These are phyloP conservation scores for Cyberlindnera meyerae DNA, from an alignment of 805 yeast genomes.

Conservation along the genomic window DNA sequence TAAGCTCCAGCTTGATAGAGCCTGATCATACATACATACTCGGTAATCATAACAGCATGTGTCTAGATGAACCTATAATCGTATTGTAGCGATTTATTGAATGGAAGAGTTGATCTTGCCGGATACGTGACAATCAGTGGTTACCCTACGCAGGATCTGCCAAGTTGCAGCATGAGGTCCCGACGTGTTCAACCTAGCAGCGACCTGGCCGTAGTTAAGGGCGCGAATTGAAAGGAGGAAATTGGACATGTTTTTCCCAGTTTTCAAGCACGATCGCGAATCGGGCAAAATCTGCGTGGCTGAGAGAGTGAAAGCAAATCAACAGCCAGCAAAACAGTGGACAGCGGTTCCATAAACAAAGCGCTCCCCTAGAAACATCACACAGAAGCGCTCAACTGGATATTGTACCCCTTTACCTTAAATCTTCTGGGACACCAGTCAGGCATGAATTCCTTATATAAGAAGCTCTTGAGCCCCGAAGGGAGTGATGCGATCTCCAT, in stretches of 20 bases:
- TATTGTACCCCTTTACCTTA: too few relatives aligned
- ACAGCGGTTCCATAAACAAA: too few relatives aligned
- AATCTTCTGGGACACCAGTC: too few relatives aligned
- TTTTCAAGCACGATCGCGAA: not conserved
- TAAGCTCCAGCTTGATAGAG: constrained; percentile 66
- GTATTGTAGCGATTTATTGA: too few relatives aligned
- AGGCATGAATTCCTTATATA: constrained; percentile 1
- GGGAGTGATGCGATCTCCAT: constrained; percentile 9
- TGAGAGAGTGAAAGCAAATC: not conserved
- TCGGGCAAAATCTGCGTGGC: not conserved
- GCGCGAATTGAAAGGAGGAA: not conserved
- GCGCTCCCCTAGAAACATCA: too few relatives aligned
- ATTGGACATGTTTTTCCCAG: too few relatives aligned
- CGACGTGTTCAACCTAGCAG: not conserved
- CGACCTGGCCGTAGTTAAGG: constrained; percentile 13
- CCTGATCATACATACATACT: constrained; percentile 29
- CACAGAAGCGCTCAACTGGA: too few relatives aligned
- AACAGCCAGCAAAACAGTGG: not conserved
- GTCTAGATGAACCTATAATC: too few relatives aligned
- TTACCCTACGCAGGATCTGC: too few relatives aligned
- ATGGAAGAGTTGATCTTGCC: too few relatives aligned
- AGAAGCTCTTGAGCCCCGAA: not conserved
- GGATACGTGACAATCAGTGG: too few relatives aligned
- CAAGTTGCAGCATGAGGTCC: not conserved
- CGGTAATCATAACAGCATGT: too few relatives aligned